Evolutionary conservation across 345 rosid genomes (phyloP), one percentile per base, ranked within the genome.

Genomic region (Camelina laxa): DNA sequence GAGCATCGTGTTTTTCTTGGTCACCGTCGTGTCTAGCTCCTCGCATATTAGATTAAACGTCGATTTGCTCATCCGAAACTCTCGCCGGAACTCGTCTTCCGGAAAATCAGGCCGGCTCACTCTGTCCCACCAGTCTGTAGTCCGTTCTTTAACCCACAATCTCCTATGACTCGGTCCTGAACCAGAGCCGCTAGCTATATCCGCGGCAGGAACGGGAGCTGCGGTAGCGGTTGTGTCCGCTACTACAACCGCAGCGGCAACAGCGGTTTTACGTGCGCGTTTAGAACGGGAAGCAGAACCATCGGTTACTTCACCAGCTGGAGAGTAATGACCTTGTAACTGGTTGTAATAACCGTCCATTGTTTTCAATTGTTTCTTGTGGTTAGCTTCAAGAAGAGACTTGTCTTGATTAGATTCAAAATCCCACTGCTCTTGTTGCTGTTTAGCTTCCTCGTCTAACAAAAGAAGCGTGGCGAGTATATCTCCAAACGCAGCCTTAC

Each of bases 61-160:
- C 4, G 89, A 82, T 55, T 83, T 88, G 60, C 97, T 87, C 98
- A 90, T 92, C 63, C 95, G 78, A 59, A 92, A 90, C 51, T 82
- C 90, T 14, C 80, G 83, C 62, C 82, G 79, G 79, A 92, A 92
- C 69, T 90, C 90, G 14, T 86, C 90, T 11, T 87, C 93, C 0
- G 95, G 88, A 13, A 83, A 89, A 63, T 87, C 91, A 7, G 85
- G 88, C 24, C 71, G 83, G 79, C 74, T 87, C 3, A 89, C 84
- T 42, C 81, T 47, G 19, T 90, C 95, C 97, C 98, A 92, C 98
- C 97, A 92, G 51, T 87, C 97, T 39, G 90, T 89, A 0, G 92
- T 85, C 71, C 98, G 76, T 58, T 89, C 91, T 61, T 92, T 92
- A 45, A 90, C 98, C 98, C 98, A 92, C 41, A 92, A 45, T 71